Conservation (phyloP, 2,329 filamentous ascomycete genomes). For the Pyricularia sp. region DNA sequence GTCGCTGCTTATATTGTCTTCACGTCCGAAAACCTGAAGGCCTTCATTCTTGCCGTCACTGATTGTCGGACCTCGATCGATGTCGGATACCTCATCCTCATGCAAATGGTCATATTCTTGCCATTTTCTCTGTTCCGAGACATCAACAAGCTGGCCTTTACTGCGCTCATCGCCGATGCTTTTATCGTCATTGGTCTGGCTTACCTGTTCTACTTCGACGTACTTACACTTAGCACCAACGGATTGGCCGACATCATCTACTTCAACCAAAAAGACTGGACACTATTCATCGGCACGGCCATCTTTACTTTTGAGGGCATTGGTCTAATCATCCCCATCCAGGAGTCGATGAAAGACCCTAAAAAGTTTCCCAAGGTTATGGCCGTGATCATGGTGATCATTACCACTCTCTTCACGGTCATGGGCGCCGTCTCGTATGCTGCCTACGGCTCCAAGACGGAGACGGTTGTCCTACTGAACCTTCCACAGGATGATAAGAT, state of each 20-base stretch:
- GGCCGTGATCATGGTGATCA: constrained; percentile 86
- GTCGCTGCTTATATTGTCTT: constrained; percentile 95
- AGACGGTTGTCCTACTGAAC: constrained; percentile 94
- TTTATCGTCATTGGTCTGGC: constrained; percentile 90
- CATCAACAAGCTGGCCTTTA: constrained; percentile 94
- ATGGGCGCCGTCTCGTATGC: constrained; percentile 94
- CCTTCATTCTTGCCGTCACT: constrained; percentile 85
- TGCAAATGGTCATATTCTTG: constrained; percentile 93
- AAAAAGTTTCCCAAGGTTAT: constrained; percentile 86
- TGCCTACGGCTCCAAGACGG: constrained; percentile 87
- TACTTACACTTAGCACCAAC: constrained; percentile 67
- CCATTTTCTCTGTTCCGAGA: constrained; percentile 90
- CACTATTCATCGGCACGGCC: constrained; percentile 94
- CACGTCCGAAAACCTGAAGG: constrained; percentile 89
- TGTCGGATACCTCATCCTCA: constrained; percentile 81
- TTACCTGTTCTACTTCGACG: constrained; percentile 93
- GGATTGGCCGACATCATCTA: constrained; percentile 78
- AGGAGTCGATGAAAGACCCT: constrained; percentile 91
- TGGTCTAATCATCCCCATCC: constrained; percentile 94
- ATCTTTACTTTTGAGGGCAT: constrained; percentile 99
- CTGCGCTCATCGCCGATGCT: constrained; percentile 83
- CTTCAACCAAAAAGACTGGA: constrained; percentile 92
- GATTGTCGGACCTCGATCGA: constrained; percentile 78
- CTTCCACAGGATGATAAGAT: constrained; percentile 91
- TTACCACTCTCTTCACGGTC: constrained; percentile 80